Evolutionary conservation across 306 rosid genomes (phyloP).

Genomic region (Quercus rubra): DNA sequence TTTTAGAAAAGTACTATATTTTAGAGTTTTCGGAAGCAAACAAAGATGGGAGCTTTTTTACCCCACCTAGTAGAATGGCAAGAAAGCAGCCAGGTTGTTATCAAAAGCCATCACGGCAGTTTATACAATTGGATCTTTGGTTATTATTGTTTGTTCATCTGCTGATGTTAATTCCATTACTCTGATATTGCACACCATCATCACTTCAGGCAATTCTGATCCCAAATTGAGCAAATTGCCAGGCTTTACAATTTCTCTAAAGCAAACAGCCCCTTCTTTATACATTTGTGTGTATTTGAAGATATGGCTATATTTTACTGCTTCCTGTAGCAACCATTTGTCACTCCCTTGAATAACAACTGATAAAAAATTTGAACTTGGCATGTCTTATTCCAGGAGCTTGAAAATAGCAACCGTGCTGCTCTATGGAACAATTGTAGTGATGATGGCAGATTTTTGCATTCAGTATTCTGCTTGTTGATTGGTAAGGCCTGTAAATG

Average conservation of each 20-base stretch:
- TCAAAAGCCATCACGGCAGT: constrained; percentile 65
- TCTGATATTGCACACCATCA: constrained; percentile 65
- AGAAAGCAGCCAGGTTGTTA: constrained; percentile 47
- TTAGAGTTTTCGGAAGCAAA: constrained; percentile 38
- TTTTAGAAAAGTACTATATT: constrained; percentile 55
- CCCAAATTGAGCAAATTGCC: constrained; percentile 53
- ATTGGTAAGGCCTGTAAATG: constrained; percentile 56
- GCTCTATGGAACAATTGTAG: constrained; percentile 74
- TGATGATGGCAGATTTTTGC: constrained; percentile 83
- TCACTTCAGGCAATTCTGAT: constrained; percentile 78
- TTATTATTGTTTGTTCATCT: constrained; percentile 57
- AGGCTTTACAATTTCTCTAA: constrained; percentile 44
- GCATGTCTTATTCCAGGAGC: constrained; percentile 51
- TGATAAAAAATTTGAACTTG: constrained; percentile 6
- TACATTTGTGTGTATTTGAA: constrained; percentile 26
- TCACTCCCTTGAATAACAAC: not conserved
- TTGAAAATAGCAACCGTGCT: constrained; percentile 70
- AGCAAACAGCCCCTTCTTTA: constrained; percentile 65
- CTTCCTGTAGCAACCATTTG: not conserved
- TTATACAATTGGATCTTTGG: constrained; percentile 79
- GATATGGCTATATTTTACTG: not conserved
- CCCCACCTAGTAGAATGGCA: constrained; percentile 62
- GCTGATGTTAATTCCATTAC: constrained; percentile 51
- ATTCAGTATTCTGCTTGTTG: constrained; percentile 89
- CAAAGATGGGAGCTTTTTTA: constrained; percentile 36